phyloP scores from a whole-genome alignment of 2,329 filamentous ascomycete species.

The Rutstroemia sp. region DNA sequence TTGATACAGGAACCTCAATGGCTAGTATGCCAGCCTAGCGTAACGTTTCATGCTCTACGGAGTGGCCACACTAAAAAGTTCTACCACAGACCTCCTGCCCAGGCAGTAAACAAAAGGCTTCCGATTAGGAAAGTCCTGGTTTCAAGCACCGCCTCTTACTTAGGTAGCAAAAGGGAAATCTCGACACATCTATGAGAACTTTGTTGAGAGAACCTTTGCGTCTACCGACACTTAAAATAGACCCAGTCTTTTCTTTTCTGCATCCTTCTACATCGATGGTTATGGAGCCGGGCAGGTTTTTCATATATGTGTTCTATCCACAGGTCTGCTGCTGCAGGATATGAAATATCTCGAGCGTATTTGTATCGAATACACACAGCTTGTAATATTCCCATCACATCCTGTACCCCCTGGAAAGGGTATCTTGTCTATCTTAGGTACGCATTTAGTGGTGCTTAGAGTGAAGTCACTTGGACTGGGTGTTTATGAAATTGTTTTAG shows the following conservation, averaged over 20 bases:
- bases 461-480: too few relatives aligned
- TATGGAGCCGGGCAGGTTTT: not conserved
- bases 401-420: too few relatives aligned
- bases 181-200: not conserved
- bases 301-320: not conserved
- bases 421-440: too few relatives aligned
- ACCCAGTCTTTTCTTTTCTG: not conserved
- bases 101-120: not conserved
- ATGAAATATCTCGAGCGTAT: slow-evolving; percentile 1
- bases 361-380: not conserved
- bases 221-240: not conserved
- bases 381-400: not conserved
- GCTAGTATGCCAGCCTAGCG: not conserved
- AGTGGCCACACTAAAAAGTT: not conserved
- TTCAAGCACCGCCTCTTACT: not conserved
- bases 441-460: too few relatives aligned
- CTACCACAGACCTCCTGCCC: not conserved
- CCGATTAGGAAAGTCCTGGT: not conserved
- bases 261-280: not conserved
- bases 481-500: too few relatives aligned
- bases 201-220: not conserved
- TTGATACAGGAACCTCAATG: not conserved
- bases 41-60: too few relatives aligned
- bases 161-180: slow-evolving; percentile 1
- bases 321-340: not conserved